phyloP scores from a whole-genome alignment of 1,284 basidiomycete species.

The Irpex lacteus region DNA sequence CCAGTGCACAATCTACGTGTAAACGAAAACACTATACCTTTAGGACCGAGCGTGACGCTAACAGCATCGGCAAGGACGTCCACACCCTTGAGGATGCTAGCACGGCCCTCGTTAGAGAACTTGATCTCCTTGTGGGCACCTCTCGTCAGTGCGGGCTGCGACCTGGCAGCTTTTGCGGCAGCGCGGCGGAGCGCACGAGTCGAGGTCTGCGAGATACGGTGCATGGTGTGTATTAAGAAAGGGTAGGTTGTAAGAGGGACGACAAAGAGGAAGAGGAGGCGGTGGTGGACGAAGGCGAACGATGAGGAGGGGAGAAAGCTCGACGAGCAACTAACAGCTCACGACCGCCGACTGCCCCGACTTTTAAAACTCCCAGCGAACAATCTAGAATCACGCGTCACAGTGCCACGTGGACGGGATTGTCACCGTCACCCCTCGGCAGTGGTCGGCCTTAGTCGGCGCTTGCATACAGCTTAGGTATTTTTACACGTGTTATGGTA shows the following conservation, averaged over 20 bases:
- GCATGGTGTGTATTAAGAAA: slow-evolving; percentile 25
- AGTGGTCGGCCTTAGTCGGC: neutral
- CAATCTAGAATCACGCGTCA: slow-evolving; percentile 27
- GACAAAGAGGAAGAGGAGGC: neutral
- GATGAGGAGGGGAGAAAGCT: slow-evolving; percentile 16
- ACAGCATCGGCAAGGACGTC: slow-evolving; percentile 96
- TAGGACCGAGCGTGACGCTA: slow-evolving; percentile 93
- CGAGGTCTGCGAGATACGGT: slow-evolving; percentile 38
- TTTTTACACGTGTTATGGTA: neutral
- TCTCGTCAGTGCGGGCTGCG: slow-evolving; percentile 51
- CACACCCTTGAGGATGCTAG: slow-evolving; percentile 93
- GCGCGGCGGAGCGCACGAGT: slow-evolving; percentile 42
- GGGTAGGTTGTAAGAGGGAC: neutral
- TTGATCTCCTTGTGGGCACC: slow-evolving; percentile 94
- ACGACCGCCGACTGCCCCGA: neutral
- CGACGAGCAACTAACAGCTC: slow-evolving; percentile 9
- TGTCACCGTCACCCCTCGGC: slow-evolving; percentile 10
- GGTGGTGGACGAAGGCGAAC: slow-evolving; percentile 4
- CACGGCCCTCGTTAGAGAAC: slow-evolving; percentile 95
- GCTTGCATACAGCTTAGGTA: neutral
- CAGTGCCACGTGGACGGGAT: slow-evolving; percentile 6
- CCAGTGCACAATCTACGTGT: slow-evolving; percentile 11
- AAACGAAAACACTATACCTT: slow-evolving; percentile 54
- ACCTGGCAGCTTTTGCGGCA: slow-evolving; percentile 40
- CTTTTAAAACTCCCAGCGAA: neutral